Base-by-base conservation (phyloP, 768 basidiomycete species). In the Russula olivacea region DNA sequence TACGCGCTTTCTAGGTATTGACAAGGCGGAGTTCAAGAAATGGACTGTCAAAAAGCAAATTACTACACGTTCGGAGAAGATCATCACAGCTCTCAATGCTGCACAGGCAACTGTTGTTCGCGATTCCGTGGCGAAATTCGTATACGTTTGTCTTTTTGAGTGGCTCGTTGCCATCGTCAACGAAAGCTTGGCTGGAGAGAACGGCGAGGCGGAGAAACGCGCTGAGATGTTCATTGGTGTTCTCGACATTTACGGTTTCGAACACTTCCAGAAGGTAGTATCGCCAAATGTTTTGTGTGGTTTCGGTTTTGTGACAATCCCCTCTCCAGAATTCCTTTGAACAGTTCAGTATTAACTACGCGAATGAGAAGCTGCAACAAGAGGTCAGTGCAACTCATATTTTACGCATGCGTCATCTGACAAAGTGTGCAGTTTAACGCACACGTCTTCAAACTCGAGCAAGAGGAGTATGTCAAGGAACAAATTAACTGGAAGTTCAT, bases 401-500 rank as follows among this genome's bases (percentile, higher is more conserved):
- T 48, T 11, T 41, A n/a, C 23, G 1, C 30, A 9, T 2, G 1
- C 52, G 5, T 55, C 58, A 17, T 21, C 54, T 65, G 45, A 59
- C 65, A 4, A 34, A 19, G 6, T 19, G 12, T 61, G 8, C 67
- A 97, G 91, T 99, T 99, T 79, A 98, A 98, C 70, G 97, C 96
- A 1, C 97, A 99, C 72, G 97, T 99, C 54, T 94, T 93, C 84
- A 95, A 98, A 80, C 85, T 99, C 47, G 97, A 99, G 73, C 97
- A 99, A 78, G 97, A 98, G 73, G 97, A 99, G 76, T 99, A 99
- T 71, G 86, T 98, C 56, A 92, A 96, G 67, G 97, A 99, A 73
- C 82, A 97, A 75, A 99, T 99, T 73, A 93, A 97, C 73, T 99
- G 97, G 97, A 98, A 91, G 10, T 98, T 98, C 76, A 99, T 99